Evolutionary conservation across 495 filamentous ascomycete species (phyloP).

Genomic region (Evernia prunastri): DNA sequence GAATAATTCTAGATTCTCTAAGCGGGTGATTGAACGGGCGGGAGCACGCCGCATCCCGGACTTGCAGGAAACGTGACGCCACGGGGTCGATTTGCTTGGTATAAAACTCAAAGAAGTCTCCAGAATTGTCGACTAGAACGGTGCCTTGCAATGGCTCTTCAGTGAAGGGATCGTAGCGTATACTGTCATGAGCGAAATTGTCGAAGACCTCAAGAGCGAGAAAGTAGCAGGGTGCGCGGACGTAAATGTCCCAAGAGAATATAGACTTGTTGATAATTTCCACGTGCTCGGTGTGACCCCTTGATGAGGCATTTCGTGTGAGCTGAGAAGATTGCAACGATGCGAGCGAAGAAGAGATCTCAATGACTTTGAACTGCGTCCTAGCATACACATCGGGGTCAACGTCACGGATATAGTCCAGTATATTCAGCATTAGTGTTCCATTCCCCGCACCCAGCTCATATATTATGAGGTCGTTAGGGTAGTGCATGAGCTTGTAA

Average conservation of each 20-base stretch:
- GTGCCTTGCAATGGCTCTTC: constrained; percentile 74
- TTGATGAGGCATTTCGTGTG: constrained; percentile 50
- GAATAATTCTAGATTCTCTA: constrained; percentile 44
- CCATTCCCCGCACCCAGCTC: constrained; percentile 97
- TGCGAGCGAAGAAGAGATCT: constrained; percentile 79
- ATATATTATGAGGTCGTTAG: constrained; percentile 96
- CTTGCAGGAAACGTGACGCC: constrained; percentile 70
- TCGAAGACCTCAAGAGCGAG: constrained; percentile 96
- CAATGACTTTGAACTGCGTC: constrained; percentile 91
- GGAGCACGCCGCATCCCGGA: constrained; percentile 62
- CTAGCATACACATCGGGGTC: constrained; percentile 90
- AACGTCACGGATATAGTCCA: constrained; percentile 88
- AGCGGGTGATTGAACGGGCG: constrained; percentile 50
- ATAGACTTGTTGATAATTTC: constrained; percentile 92
- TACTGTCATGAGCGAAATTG: constrained; percentile 91
- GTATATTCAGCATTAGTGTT: constrained; percentile 94
- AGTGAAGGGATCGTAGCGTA: constrained; percentile 77
- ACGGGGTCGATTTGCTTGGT: constrained; percentile 69
- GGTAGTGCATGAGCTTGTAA: constrained; percentile 89
- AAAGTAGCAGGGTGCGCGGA: constrained; percentile 91
- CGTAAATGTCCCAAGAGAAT: constrained; percentile 84
- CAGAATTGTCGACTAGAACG: constrained; percentile 75
- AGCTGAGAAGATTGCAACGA: constrained; percentile 68
- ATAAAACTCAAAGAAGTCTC: constrained; percentile 95
- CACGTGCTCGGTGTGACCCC: constrained; percentile 76